A percentile compares a stretch with the other conserved stretches of the same genome.
These are phyloP conservation scores for Cryptosporidium parvum DNA, from an alignment of 169 alveolate species.

Conservation along the genomic window DNA sequence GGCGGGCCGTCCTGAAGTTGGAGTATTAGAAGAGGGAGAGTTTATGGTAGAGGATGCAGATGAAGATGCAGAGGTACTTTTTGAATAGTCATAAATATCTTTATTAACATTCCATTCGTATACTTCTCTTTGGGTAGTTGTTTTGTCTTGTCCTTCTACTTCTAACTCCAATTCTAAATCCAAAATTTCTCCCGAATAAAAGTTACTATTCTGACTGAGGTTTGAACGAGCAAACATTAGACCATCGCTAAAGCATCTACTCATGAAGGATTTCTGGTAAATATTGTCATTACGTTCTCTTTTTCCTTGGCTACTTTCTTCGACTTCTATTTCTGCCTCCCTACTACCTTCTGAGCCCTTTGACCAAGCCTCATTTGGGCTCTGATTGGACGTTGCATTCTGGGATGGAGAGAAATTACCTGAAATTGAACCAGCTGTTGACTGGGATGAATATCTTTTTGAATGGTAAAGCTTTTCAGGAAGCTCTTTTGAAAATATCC, in stretches of 20 bases:
- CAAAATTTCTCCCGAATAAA: conserved; percentile 26
- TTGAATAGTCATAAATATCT: background rate
- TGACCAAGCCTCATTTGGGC: conserved; percentile 2
- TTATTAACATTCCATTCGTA: background rate
- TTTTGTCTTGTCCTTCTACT: background rate
- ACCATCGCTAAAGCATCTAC: conserved; percentile 39
- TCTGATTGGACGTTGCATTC: background rate
- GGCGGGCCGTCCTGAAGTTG: conserved; percentile 6
- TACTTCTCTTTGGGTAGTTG: background rate
- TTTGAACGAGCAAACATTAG: conserved; percentile 19
- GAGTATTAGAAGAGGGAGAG: conserved; percentile 5
- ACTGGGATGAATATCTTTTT: conserved; percentile 59
- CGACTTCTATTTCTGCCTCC: background rate
- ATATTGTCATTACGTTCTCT: background rate
- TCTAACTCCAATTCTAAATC: conserved; percentile 17
- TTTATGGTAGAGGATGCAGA: background rate
- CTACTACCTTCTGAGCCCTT: background rate
- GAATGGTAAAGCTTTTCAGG: conserved; percentile 65
- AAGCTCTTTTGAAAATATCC: conserved; percentile 25
- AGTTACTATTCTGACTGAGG: background rate
- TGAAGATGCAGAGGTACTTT: background rate
- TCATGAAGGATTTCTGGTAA: background rate
- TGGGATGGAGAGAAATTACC: conserved; percentile 38
- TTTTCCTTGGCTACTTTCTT: background rate
- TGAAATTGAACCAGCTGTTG: conserved; percentile 42